Base-by-base conservation (phyloP, 1,139 yeast species). In the Candida dubliniensis region DNA sequence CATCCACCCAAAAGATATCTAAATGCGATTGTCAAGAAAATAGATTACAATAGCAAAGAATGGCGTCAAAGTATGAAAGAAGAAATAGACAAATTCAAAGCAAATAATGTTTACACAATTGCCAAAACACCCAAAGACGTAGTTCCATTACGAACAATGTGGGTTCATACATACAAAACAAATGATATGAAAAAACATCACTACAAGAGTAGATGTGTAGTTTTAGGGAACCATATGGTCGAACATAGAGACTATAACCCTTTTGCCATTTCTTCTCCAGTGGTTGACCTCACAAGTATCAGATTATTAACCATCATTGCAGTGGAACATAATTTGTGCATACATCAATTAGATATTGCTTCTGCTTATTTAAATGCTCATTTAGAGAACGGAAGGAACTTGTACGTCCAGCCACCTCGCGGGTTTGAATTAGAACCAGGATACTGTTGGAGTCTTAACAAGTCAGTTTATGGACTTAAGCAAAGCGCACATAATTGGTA, bases 381-480 rank as follows among this genome's bases (percentile, higher is more conserved):
- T 4, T 33, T 36, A 30, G 11, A n/a, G 6, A 12, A 15, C 3
- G 12, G 13, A 7, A 18, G 18, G 7, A 8, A 15, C 10, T 14
- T 42, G 2, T 41, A 37, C 24, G 35, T 34, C 2, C 12, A 15
- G 11, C 40, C 43, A 13, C 43, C 46, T 2, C 31, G 18, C 6
- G 35, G 31, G 2, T 18, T 14, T 14, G 24, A 36, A 3, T 13
- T 11, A 4, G 13, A 34, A 38, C 13, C 15, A 34, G 36, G 26
- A 4, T 23, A 33, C 15, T 27, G 41, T 32, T 45, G 46, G 47
- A 25, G 18, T 4, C 36, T 45, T 18, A 23, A 27, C 8, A 31
- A 39, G 24, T 34, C 46, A 2, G 30, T 45, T 2, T 42, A 45
- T 36, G 46, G 47, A 2, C 11, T 45, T n/a, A 45, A 38, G 14